Evolutionary conservation across 1,284 basidiomycete species (phyloP).

Genomic region (Heterobasidion annosum): DNA sequence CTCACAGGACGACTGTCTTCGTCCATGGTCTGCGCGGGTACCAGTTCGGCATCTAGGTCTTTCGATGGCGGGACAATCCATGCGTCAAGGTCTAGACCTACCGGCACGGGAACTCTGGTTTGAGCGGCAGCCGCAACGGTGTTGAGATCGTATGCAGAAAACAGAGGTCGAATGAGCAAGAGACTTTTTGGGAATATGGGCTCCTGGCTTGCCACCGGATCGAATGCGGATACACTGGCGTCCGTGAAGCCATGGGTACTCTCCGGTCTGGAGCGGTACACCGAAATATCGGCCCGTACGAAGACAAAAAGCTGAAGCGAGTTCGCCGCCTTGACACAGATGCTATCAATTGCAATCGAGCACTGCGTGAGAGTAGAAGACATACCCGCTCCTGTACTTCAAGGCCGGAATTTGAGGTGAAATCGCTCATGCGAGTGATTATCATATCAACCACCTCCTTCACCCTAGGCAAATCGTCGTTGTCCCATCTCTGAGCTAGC

Average conservation of each 20-base stretch:
- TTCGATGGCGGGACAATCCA: slow-evolving; percentile 72
- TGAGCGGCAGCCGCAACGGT: slow-evolving; percentile 81
- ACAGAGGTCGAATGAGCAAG: slow-evolving; percentile 80
- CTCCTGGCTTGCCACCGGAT: slow-evolving; percentile 28
- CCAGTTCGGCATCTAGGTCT: slow-evolving; percentile 21
- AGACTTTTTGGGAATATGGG: slow-evolving; percentile 80
- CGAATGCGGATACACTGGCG: slow-evolving; percentile 24
- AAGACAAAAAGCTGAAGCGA: slow-evolving; percentile 74
- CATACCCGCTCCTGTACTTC: slow-evolving; percentile 89
- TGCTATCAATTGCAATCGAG: neutral
- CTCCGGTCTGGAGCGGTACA: slow-evolving; percentile 37
- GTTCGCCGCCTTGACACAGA: slow-evolving; percentile 61
- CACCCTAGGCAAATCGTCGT: slow-evolving; percentile 54
- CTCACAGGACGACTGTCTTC: slow-evolving; percentile 19
- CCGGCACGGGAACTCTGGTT: slow-evolving; percentile 71
- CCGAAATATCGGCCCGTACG: slow-evolving; percentile 70
- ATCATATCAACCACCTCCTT: slow-evolving; percentile 55
- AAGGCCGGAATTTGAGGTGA: slow-evolving; percentile 56
- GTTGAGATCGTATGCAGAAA: slow-evolving; percentile 76
- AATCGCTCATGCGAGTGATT: slow-evolving; percentile 41
- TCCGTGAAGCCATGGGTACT: slow-evolving; percentile 23
- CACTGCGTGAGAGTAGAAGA: slow-evolving; percentile 9
- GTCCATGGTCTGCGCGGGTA: slow-evolving; percentile 20
- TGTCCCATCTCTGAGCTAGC: slow-evolving; percentile 69
- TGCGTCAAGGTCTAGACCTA: slow-evolving; percentile 76